Base-by-base conservation (phyloP, 495 filamentous ascomycete species). In the Talaromyces ruber region DNA sequence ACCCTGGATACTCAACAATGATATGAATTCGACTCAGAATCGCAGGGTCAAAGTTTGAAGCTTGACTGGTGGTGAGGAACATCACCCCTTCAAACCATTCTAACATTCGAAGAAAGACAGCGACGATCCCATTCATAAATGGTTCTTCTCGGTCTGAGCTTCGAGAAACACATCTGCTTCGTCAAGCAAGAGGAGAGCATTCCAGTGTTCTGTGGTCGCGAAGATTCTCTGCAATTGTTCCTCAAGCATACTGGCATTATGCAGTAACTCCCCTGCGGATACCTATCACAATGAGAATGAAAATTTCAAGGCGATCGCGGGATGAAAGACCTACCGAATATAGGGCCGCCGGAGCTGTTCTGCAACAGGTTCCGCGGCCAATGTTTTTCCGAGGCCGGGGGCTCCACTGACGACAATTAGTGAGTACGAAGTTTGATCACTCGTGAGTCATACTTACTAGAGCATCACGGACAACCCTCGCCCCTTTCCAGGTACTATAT, bases 21-120 rank as follows among this genome's bases (percentile, higher is more conserved):
- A 57, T 57, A 16, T 57, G 53, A 57, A 57, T 57, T 6, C 53
- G 53, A 28, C 53, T 57, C 22, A 57, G 53, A 16, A 57, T 57
- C 53, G 53, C 53, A 28, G 53, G 53, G 25, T 57, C 24, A 16
- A 57, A 57, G 53, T 57, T 57, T 32, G 53, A 57, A 18, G 53
- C 71, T 21, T 80, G 76, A 68, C 83, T 84, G 6, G 81, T 82
- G 14, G 81, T 84, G 18, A 84, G 73, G 71, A 83, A 79, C 4
- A 83, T 64, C 45, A 82, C 68, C 5, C 79, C 81, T 58, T 76
- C 67, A 68, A 80, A 83, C 69, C 82, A 84, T 64, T 83, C 79
- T 12, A 83, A 73, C 2, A 74, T 71, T 12, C 77, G 79, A 3
- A 82, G 74, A 69, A 83, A 82, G 7, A 80, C 76, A 5, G 53